phyloP scores from a whole-genome alignment of 129 eudicot species.

The Arctium lappa region DNA sequence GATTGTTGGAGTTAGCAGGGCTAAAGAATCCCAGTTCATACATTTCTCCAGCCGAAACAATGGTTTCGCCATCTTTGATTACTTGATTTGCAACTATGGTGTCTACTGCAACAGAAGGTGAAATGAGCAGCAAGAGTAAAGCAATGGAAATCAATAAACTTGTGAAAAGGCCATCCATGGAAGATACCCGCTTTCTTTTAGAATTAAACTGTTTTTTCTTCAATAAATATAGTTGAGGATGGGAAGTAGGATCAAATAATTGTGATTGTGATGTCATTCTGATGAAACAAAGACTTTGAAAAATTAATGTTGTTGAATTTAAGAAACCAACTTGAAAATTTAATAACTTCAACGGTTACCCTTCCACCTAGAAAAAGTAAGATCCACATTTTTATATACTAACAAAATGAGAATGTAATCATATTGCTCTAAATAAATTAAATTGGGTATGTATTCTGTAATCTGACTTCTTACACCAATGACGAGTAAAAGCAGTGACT shows the following conservation, averaged over 20 bases:
- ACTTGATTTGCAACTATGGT: background rate
- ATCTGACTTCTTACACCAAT: too few species aligned
- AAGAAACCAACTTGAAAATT: background rate
- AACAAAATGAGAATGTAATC: background rate
- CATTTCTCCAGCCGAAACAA: slow-evolving; percentile 6
- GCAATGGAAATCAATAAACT: background rate
- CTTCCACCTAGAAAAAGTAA: background rate
- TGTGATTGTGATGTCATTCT: background rate
- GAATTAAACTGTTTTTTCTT: background rate
- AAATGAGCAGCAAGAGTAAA: background rate
- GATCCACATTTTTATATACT: too few species aligned
- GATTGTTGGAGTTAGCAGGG: slow-evolving; percentile 16
- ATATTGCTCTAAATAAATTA: background rate
- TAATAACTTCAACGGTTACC: background rate
- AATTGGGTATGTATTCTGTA: background rate
- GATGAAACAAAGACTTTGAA: background rate
- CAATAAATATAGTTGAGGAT: background rate
- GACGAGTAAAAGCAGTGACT: too few species aligned
- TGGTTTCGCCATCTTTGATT: slow-evolving; percentile 18
- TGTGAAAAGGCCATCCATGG: slow-evolving; percentile 7
- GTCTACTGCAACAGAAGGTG: background rate
- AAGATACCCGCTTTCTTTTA: background rate
- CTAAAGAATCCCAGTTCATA: slow-evolving; percentile 25
- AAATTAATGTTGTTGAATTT: background rate
- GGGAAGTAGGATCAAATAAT: slow-evolving; percentile 22